Conservation (phyloP, 1,139 yeast genomes). For the Yamadazyma aaseri region DNA sequence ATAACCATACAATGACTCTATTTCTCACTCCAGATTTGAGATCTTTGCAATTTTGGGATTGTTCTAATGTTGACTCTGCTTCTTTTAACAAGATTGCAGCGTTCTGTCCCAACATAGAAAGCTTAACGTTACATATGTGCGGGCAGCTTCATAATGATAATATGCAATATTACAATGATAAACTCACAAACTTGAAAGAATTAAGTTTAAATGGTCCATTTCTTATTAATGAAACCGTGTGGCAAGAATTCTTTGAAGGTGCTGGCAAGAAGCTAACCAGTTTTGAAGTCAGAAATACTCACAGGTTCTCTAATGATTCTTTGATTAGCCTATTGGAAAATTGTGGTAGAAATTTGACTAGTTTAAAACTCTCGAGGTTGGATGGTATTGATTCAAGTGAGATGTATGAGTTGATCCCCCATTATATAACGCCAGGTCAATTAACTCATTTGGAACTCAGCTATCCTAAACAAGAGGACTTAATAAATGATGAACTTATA, state of each 20-base stretch:
- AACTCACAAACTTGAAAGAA: constrained; percentile 52
- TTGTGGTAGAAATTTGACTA: constrained; percentile 56
- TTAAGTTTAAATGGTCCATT: constrained; percentile 84
- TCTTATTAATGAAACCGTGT: constrained; percentile 66
- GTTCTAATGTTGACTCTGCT: constrained; percentile 71
- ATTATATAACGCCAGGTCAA: constrained; percentile 45
- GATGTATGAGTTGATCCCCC: constrained; percentile 64
- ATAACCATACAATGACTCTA: constrained; percentile 66
- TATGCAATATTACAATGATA: constrained; percentile 57
- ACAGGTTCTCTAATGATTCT: constrained; percentile 71
- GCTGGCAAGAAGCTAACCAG: constrained; percentile 27
- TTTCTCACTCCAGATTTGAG: constrained; percentile 64
- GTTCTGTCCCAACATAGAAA: constrained; percentile 70
- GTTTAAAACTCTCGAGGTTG: constrained; percentile 54
- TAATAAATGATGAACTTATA: constrained; percentile 69
- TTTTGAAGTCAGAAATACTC: constrained; percentile 77
- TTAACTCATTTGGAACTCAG: constrained; percentile 64
- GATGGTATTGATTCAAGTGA: constrained; percentile 65
- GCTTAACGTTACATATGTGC: constrained; percentile 80
- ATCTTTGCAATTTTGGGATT: constrained; percentile 81
- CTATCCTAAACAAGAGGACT: constrained; percentile 62
- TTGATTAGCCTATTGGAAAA: constrained; percentile 60
- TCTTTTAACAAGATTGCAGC: constrained; percentile 72
- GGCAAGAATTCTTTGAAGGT: constrained; percentile 70
- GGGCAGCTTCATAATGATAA: constrained; percentile 86